A percentile compares a stretch with the other conserved stretches of the same genome.
These are phyloP conservation scores for Phytophthora hibernalis DNA, from an alignment of 352 stramenopile species.

Conservation along the genomic window DNA sequence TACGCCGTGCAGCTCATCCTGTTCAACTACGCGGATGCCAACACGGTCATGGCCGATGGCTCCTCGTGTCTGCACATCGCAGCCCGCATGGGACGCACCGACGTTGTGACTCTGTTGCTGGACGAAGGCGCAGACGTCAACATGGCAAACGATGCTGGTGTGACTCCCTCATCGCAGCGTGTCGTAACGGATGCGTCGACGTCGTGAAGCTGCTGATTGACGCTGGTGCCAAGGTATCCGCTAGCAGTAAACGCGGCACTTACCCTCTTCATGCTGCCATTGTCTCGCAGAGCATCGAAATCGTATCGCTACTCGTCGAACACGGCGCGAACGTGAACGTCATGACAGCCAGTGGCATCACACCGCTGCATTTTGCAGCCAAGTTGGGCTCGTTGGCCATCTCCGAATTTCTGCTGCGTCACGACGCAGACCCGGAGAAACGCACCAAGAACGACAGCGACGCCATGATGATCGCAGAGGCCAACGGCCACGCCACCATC, in stretches of 20 bases:
- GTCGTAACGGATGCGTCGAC: constrained; percentile 65
- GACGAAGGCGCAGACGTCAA: constrained; percentile 75
- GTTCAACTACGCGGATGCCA: constrained; percentile 76
- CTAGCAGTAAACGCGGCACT: constrained; percentile 60
- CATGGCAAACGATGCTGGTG: constrained; percentile 59
- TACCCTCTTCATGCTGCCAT: constrained; percentile 73
- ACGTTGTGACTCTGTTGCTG: constrained; percentile 70
- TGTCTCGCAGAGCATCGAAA: constrained; percentile 68
- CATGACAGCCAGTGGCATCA: constrained; percentile 71
- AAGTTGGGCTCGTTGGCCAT: constrained; percentile 69
- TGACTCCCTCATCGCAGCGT: constrained; percentile 81
- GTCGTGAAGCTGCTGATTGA: constrained; percentile 63
- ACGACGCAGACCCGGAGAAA: constrained; percentile 69
- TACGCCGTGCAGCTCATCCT: constrained; percentile 80
- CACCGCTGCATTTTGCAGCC: constrained; percentile 80
- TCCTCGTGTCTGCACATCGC: constrained; percentile 81
- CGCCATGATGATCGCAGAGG: constrained; percentile 74
- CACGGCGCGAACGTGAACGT: constrained; percentile 73
- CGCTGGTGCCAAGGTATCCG: constrained; percentile 50
- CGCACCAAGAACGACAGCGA: constrained; percentile 83
- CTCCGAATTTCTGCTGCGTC: constrained; percentile 68
- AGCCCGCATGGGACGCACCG: constrained; percentile 67
- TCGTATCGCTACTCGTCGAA: constrained; percentile 74
- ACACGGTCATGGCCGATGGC: constrained; percentile 64
- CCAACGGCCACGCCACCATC: constrained; percentile 68